Evolutionary conservation across 768 basidiomycete genomes (phyloP).

Genomic region (Mycena maculata): DNA sequence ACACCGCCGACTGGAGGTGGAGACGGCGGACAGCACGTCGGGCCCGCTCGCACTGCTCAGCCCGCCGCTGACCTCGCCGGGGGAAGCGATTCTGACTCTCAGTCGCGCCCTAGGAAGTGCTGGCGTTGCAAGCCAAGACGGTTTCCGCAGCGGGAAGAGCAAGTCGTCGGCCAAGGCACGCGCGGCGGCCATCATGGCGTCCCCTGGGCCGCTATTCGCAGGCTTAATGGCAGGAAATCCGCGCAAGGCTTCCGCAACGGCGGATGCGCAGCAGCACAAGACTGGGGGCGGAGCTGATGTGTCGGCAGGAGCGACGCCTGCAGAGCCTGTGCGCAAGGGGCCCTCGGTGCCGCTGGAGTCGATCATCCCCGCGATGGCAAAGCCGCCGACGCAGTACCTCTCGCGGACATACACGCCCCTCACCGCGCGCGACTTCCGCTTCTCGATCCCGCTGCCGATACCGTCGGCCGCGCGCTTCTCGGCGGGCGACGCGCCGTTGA

Average conservation of each 20-base stretch:
- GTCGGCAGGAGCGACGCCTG: slow-evolving; percentile 21
- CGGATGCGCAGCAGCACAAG: slow-evolving; percentile 37
- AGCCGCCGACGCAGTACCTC: slow-evolving; percentile 88
- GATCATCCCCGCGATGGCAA: slow-evolving; percentile 82
- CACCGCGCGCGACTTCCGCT: slow-evolving; percentile 79
- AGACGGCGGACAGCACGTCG: slow-evolving; percentile 33
- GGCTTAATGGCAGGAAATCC: slow-evolving; percentile 64
- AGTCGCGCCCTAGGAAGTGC: slow-evolving; percentile 57
- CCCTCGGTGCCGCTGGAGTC: slow-evolving; percentile 79
- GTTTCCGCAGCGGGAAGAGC: slow-evolving; percentile 23
- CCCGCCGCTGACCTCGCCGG: slow-evolving; percentile 45
- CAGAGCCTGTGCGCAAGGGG: slow-evolving; percentile 41
- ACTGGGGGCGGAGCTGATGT: slow-evolving; percentile 45
- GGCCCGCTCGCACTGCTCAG: slow-evolving; percentile 59
- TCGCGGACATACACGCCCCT: slow-evolving; percentile 80
- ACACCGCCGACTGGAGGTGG: slow-evolving; percentile 35
- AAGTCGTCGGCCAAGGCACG: slow-evolving; percentile 43
- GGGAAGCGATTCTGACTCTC: slow-evolving; percentile 58
- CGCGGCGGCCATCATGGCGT: slow-evolving; percentile 49
- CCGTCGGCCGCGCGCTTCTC: slow-evolving; percentile 57
- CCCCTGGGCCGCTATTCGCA: slow-evolving; percentile 69
- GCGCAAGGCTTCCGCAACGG: slow-evolving; percentile 35
- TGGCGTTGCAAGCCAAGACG: slow-evolving; percentile 23
- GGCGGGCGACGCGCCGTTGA: slow-evolving; percentile 67
- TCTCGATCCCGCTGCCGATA: slow-evolving; percentile 70